A percentile compares a stretch with the other conserved stretches of the same genome.
These are phyloP conservation scores for Raffaelea arxii DNA, from an alignment of 2,329 filamentous ascomycete genomes.

Conservation along the genomic window DNA sequence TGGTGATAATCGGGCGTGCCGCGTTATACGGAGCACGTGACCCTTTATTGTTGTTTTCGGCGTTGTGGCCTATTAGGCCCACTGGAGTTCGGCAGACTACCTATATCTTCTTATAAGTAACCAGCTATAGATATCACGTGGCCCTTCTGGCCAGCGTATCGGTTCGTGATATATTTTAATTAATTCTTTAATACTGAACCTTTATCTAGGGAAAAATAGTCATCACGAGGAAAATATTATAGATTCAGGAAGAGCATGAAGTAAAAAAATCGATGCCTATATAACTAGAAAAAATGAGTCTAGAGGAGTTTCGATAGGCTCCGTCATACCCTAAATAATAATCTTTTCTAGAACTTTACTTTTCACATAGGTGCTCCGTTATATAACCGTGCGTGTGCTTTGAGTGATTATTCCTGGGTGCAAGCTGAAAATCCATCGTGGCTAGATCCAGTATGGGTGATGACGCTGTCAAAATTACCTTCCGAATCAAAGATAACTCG, in stretches of 20 bases:
- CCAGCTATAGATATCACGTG: neutral
- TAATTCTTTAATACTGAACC: neutral
- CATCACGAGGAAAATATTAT: neutral
- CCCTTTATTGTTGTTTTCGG: too few relatives aligned
- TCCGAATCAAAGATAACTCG: constrained; percentile 50
- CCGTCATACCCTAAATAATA: neutral
- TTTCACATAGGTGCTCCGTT: constrained; percentile 60
- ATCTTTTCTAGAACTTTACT: constrained; percentile 50
- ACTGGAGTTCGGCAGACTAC: too few relatives aligned
- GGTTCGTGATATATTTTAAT: neutral
- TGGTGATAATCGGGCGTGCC: too few relatives aligned
- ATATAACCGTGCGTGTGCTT: neutral
- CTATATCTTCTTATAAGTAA: neutral
- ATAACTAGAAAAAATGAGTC: neutral
- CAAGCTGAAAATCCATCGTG: constrained; percentile 56
- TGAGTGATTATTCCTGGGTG: neutral
- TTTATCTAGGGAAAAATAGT: neutral
- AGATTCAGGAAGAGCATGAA: neutral
- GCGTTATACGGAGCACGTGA: too few relatives aligned
- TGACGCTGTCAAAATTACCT: constrained; percentile 45
- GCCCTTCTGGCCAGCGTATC: too few relatives aligned
- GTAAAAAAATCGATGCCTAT: neutral
- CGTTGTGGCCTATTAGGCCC: too few relatives aligned
- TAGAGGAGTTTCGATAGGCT: neutral
- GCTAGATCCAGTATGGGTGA: constrained; percentile 57